These are phyloP conservation scores for Penicillium sp. DNA, from an alignment of 2,329 filamentous ascomycete species.

Conservation along the genomic window DNA sequence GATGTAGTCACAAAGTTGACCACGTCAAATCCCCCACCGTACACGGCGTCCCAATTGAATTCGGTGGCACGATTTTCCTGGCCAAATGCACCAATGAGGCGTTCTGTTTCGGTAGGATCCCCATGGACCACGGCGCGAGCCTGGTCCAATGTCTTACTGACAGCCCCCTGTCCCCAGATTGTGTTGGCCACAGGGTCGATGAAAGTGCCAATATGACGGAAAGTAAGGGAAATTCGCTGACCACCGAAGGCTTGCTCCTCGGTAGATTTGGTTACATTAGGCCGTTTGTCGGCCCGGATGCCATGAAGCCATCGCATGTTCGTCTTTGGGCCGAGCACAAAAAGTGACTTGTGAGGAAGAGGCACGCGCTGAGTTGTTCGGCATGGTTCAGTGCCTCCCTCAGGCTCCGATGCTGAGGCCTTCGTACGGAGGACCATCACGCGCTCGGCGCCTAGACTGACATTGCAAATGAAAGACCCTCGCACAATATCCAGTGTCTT, in stretches of 20 bases:
- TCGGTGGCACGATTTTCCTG: conserved; percentile 72
- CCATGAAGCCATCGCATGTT: conserved; percentile 88
- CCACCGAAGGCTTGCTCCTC: conserved; percentile 72
- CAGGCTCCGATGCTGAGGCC: conserved; percentile 37
- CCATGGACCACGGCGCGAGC: conserved; percentile 70
- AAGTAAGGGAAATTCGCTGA: conserved; percentile 86
- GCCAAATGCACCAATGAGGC: conserved; percentile 76
- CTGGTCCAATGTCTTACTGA: conserved; percentile 60
- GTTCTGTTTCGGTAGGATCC: conserved; percentile 60
- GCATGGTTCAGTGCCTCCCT: conserved; percentile 35
- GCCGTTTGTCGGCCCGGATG: conserved; percentile 84
- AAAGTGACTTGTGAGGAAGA: conserved; percentile 86
- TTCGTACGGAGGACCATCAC: conserved; percentile 86
- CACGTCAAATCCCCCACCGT: conserved; percentile 82
- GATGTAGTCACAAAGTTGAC: conserved; percentile 48
- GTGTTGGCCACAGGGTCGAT: conserved; percentile 60
- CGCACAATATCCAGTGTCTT: conserved; percentile 89
- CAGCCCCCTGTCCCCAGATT: conserved; percentile 94
- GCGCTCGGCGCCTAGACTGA: conserved; percentile 87
- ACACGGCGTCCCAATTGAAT: conserved; percentile 72
- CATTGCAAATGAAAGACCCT: conserved; percentile 82
- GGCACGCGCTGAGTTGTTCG: conserved; percentile 66
- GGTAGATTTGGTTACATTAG: conserved; percentile 62
- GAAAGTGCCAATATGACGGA: conserved; percentile 85
- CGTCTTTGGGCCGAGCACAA: conserved; percentile 74